These are phyloP conservation scores for Candida palmyrensis DNA, from an alignment of 805 yeast genomes.

Conservation along the genomic window DNA sequence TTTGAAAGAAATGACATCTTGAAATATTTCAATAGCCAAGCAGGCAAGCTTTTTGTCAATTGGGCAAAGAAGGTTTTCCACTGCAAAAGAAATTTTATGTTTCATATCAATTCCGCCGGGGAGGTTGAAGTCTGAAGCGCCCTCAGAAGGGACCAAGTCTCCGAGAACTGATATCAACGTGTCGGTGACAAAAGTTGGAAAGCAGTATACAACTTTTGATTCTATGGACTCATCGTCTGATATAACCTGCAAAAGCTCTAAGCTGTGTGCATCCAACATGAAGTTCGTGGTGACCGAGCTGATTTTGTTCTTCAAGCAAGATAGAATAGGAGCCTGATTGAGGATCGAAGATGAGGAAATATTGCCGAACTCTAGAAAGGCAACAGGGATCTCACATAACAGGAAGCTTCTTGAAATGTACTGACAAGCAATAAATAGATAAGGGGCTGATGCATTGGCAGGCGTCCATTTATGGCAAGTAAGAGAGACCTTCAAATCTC, in stretches of 20 bases:
- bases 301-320: constrained; percentile 10
- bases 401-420: constrained; percentile 13
- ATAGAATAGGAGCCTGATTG: constrained; percentile 10
- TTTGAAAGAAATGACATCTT: too few species aligned
- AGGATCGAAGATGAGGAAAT: too few species aligned
- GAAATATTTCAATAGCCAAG: too few species aligned
- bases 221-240: constrained; percentile 6
- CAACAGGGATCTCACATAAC: constrained; percentile 16
- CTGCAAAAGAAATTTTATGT: background rate
- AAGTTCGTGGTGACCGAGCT: constrained; percentile 18
- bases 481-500: constrained; percentile 11
- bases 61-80: background rate
- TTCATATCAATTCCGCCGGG: background rate
- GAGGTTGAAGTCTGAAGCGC: too few species aligned
- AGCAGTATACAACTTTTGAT: constrained; percentile 11
- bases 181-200: constrained; percentile 12
- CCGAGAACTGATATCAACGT: too few species aligned
- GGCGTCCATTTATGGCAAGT: constrained; percentile 18
- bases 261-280: constrained; percentile 11
- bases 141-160: too few species aligned
- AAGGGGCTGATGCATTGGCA: constrained; percentile 7
- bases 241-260: constrained; percentile 14
- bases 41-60: too few species aligned
- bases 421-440: constrained; percentile 14
- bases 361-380: constrained; percentile 12